Base-by-base conservation (phyloP, 257 asterid genomes). In the Galeopsis tetrahit region DNA sequence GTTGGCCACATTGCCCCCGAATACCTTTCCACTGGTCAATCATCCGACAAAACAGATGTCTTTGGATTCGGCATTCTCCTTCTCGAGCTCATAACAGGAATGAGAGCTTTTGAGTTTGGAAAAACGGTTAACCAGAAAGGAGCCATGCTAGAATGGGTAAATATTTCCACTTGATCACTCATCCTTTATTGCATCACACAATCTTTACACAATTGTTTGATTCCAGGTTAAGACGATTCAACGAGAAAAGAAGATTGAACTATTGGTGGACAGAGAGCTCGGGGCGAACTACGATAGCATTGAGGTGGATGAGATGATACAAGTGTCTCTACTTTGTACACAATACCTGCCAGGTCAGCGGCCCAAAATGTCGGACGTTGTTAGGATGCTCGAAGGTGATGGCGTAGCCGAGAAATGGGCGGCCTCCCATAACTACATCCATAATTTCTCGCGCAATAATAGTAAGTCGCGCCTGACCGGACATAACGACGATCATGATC, bases 321-420 rank as follows among this genome's bases (percentile, higher is more conserved):
- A 93, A 77, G 96, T 93, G 65, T 96, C 97, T 69, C 82, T 91
- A 11, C 94, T 91, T 11, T 93, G 98, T 74, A 91, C 98, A 31
- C 97, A 91, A 61, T 85, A 80, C 84, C 85, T 85, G 1, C 97
- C 97, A 0, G 79, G 82, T 35, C 84, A 93, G 42, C 92, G 98
- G 3, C 98, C 98, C 55, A 93, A 83, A 66, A 93, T 93, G 98
- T 91, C 97, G 0, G 97, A 91, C 39, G 88, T 93, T 60, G 92
- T 89, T 9, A 82, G 93, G 39, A 93, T 93, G 98, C 95, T 93
- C 3, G 97, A 93, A 76, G 98, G 98, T 0, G 98, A 93, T 51
- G 98, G 98, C 9, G 86, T 89, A 0, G 98, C 96, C 0, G 96
- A 89, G 68, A 93, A 93, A 82, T 93, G 98, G 98, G 97, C 96